A percentile compares a stretch with the other conserved stretches of the same genome.
Evolutionary conservation across 768 basidiomycete genomes (phyloP).

Genomic region (Clathrus columnatus): DNA sequence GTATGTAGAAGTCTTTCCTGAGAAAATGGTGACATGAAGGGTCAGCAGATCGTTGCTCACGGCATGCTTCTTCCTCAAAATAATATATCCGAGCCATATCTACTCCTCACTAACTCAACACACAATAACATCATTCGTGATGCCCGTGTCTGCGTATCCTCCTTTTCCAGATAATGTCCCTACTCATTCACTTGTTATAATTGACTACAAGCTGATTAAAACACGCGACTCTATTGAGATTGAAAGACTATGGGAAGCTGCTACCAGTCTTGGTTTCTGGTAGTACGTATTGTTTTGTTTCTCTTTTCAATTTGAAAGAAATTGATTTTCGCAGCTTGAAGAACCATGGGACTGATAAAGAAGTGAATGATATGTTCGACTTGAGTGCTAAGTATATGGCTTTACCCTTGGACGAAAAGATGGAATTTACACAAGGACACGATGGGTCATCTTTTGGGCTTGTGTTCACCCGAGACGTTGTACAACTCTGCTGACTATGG

Average conservation of each 20-base stretch:
- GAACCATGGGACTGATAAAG: slow-evolving; percentile 46
- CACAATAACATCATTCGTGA: no score
- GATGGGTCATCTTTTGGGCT: neutral
- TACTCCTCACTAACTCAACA: no score
- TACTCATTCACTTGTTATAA: slow-evolving; percentile 45
- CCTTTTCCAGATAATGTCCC: slow-evolving; percentile 44
- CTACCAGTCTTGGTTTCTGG: slow-evolving; percentile 56
- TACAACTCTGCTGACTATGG: slow-evolving; percentile 50
- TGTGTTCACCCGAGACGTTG: neutral
- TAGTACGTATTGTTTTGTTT: slow-evolving; percentile 42
- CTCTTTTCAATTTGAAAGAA: neutral
- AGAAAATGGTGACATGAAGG: no score
- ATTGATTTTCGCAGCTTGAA: slow-evolving; percentile 31
- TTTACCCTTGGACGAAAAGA: slow-evolving; percentile 47
- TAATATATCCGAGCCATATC: no score
- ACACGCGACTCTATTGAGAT: slow-evolving; percentile 37
- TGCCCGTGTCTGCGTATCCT: no score
- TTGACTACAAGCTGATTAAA: slow-evolving; percentile 44
- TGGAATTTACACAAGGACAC: slow-evolving; percentile 33
- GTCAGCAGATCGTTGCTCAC: no score
- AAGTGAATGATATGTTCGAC: slow-evolving; percentile 48
- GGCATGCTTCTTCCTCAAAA: no score
- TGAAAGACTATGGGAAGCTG: slow-evolving; percentile 46
- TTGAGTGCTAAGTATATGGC: slow-evolving; percentile 46
- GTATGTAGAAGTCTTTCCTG: no score